phyloP scores from a whole-genome alignment of 192 early-diverging fungal genomes.

The Backusella macrospora region DNA sequence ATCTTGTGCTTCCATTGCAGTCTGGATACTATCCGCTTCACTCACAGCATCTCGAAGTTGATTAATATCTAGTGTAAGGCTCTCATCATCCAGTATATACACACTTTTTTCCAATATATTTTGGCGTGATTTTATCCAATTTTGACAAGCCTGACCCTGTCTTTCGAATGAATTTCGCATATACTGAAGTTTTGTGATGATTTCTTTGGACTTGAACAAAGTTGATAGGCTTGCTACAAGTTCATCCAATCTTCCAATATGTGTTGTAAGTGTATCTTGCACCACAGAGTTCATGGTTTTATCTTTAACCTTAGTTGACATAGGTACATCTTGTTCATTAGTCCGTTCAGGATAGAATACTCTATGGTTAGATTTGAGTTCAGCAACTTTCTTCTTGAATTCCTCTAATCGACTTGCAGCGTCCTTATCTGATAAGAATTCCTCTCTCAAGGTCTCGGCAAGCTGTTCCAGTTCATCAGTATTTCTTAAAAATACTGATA shows the following conservation, averaged over 20 bases:
- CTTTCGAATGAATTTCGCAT: neutral
- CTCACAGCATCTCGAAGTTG: constrained; percentile 26
- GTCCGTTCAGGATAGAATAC: constrained; percentile 1
- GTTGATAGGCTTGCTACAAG: constrained; percentile 13
- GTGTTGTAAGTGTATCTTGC: constrained; percentile 7
- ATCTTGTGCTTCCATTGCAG: constrained; percentile 23
- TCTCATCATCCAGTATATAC: constrained; percentile 10
- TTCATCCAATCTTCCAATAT: constrained; percentile 15
- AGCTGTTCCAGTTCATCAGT: constrained; percentile 3
- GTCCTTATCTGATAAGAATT: neutral
- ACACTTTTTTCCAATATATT: constrained; percentile 18
- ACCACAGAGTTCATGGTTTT: constrained; percentile 20
- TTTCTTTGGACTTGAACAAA: constrained; percentile 18
- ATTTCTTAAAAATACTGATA: constrained; percentile 13
- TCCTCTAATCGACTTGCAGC: constrained; percentile 6
- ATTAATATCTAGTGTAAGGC: constrained; percentile 12
- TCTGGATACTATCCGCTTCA: constrained; percentile 21
- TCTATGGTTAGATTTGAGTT: neutral
- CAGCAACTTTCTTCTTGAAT: neutral
- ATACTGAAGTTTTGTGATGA: constrained; percentile 13
- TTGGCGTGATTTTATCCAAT: constrained; percentile 17
- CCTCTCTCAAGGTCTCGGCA: constrained; percentile 21
- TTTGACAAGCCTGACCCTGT: constrained; percentile 11
- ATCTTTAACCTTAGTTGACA: constrained; percentile 20
- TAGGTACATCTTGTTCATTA: constrained; percentile 5